phyloP scores from a whole-genome alignment of 1,284 basidiomycete genomes.

The Microbotryum scabiosae region DNA sequence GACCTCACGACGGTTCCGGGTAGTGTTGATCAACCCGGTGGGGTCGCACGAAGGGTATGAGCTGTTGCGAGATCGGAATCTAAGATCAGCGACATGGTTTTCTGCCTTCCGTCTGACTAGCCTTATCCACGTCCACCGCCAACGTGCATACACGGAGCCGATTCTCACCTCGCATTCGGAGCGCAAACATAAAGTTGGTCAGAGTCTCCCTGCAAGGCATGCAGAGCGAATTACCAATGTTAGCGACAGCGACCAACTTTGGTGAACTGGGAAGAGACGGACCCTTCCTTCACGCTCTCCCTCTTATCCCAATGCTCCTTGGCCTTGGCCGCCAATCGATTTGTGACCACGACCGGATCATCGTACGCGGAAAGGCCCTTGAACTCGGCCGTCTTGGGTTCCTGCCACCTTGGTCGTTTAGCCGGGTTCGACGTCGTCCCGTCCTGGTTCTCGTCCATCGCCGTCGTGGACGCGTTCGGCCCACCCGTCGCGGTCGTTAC shows the following conservation, averaged over 20 bases:
- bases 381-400: slow-evolving; percentile 27
- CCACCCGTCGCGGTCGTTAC: not conserved
- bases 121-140: no score
- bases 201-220: slow-evolving; percentile 15
- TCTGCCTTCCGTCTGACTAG: no score
- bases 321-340: slow-evolving; percentile 20
- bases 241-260: not conserved
- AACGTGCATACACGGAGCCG: not conserved
- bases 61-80: not conserved
- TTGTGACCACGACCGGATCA: slow-evolving; percentile 12
- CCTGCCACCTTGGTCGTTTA: slow-evolving; percentile 16
- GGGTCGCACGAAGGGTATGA: slow-evolving; percentile 24
- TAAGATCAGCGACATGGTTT: not conserved
- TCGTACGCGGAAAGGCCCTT: slow-evolving; percentile 23
- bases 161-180: slow-evolving; percentile 3
- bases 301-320: slow-evolving; percentile 28
- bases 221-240: not conserved
- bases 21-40: slow-evolving; percentile 9
- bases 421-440: not conserved
- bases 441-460: no score
- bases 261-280: not conserved
- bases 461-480: not conserved
- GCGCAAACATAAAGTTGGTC: slow-evolving; percentile 29
- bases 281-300: slow-evolving; percentile 30
- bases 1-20: no score